Conservation (phyloP, 306 rosid genomes). For the Gastrolobium bilobum region DNA sequence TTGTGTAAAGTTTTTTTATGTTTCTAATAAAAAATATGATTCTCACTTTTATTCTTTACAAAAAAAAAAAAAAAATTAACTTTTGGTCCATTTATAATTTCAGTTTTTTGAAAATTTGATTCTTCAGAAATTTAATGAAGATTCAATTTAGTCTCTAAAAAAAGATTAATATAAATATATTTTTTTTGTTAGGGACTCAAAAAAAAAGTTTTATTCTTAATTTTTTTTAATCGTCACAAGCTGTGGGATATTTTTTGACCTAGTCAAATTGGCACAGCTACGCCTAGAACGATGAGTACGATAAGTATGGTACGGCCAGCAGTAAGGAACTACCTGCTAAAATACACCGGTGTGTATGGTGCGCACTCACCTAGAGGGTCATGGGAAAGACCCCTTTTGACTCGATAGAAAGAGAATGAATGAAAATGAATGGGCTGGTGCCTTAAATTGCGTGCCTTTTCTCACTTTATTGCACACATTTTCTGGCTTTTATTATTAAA, state of each 20-base stretch:
- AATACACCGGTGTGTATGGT: constrained; percentile 2
- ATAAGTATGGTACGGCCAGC: constrained; percentile 37
- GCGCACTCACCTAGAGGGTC: constrained; percentile 41
- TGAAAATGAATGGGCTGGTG: constrained; percentile 8
- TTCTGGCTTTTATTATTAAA: background rate
- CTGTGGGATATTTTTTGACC: constrained; percentile 7
- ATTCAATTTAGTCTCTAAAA: too few relatives aligned
- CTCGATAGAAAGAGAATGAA: constrained; percentile 36
- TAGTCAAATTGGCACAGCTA: background rate
- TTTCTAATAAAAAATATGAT: too few relatives aligned
- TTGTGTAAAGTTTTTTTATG: too few relatives aligned
- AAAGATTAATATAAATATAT: too few relatives aligned
- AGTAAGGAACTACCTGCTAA: constrained; percentile 25
- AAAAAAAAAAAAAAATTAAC: too few relatives aligned
- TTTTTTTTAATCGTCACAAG: background rate
- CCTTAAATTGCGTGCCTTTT: constrained; percentile 77
- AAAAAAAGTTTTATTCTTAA: background rate
- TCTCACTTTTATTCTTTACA: too few relatives aligned
- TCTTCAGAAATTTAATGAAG: too few relatives aligned
- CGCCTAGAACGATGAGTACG: constrained; percentile 18
- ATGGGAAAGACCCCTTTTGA: constrained; percentile 52
- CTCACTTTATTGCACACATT: background rate
- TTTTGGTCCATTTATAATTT: too few relatives aligned
- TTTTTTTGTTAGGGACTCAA: too few relatives aligned
- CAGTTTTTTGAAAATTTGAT: too few relatives aligned